Evolutionary conservation across 768 basidiomycete genomes (phyloP).

Genomic region (Leccinum variicolor): DNA sequence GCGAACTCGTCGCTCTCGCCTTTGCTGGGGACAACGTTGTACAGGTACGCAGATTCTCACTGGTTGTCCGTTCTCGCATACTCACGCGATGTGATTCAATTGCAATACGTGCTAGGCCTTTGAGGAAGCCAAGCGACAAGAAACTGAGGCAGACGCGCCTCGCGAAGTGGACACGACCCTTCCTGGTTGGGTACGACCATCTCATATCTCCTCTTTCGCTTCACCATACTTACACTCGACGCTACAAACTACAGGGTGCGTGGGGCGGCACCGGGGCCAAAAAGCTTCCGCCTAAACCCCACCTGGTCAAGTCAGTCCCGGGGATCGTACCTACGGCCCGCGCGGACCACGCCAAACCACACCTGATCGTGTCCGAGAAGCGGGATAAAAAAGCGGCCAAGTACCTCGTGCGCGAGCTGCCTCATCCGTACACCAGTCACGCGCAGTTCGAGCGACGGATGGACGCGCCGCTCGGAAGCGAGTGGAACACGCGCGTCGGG

Average conservation of each 20-base stretch:
- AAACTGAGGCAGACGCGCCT: slow-evolving; percentile 86
- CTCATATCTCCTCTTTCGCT: background rate
- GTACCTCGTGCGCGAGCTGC: slow-evolving; percentile 88
- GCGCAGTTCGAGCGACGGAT: slow-evolving; percentile 89
- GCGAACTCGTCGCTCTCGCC: slow-evolving; percentile 89
- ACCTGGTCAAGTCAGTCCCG: slow-evolving; percentile 76
- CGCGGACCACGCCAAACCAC: slow-evolving; percentile 78
- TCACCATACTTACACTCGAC: background rate
- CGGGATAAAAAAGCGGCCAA: slow-evolving; percentile 91
- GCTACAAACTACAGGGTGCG: slow-evolving; percentile 57
- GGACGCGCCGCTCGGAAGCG: slow-evolving; percentile 76
- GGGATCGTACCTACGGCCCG: slow-evolving; percentile 79
- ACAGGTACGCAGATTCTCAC: slow-evolving; percentile 49
- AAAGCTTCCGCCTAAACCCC: slow-evolving; percentile 57
- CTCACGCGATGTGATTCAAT: slow-evolving; percentile 1
- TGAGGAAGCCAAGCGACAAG: slow-evolving; percentile 74
- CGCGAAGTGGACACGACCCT: slow-evolving; percentile 84
- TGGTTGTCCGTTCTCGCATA: too few species aligned
- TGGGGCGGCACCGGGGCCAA: slow-evolving; percentile 85
- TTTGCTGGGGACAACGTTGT: slow-evolving; percentile 98
- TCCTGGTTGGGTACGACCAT: slow-evolving; percentile 82
- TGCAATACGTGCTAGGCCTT: slow-evolving; percentile 59
- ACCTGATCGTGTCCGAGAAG: slow-evolving; percentile 95
- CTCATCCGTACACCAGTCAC: slow-evolving; percentile 90
- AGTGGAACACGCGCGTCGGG: slow-evolving; percentile 89